Base-by-base conservation (phyloP, 2,329 filamentous ascomycete genomes). In the Talaromyces sp. region DNA sequence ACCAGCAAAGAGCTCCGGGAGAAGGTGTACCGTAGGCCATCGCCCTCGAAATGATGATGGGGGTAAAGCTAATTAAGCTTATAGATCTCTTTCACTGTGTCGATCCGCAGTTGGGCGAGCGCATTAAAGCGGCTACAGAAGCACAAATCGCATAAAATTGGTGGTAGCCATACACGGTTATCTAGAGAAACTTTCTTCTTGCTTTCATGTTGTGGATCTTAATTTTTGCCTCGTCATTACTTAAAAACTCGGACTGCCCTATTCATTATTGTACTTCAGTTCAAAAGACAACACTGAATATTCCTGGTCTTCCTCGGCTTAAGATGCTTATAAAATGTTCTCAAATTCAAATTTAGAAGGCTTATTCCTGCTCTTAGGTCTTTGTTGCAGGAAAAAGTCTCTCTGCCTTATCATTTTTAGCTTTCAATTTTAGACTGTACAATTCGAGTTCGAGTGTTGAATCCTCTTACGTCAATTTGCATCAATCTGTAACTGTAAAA, bases 51-150 rank as follows among this genome's bases (percentile, higher is more conserved):
- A 32, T n/a, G 14, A 8, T n/a, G 7, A 38, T n/a, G 19, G 17
- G 24, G 10, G 2, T 50, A n/a, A 26, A 50, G 17, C 43, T 50
- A 26, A 50, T 26, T 14, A 26, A 9, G 2, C 19, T 24, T 26
- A 21, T 26, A 50, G 43, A 50, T 50, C 43, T 50, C n/a, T 50
- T 24, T 71, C 69, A 70, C 48, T 78, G 76, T 54, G 82, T 88
- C 17, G 80, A 85, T 64, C 62, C 73, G 10, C 77, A 78, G 17
- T 77, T 87, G 4, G 84, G 84, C 27, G 69, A 69, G 35, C 76
- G 80, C 11, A 81, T 87, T 66, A 74, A 78, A 68, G 73, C 77
- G 63, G 77, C 77, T 56, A 85, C 83, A 0, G 84, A 86, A 72
- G 67, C 65, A 56, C 48, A 52, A 52, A 29, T 29, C 48, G 48